Evolutionary conservation across 352 stramenopile species (phyloP).

Genomic region (Globisporangium perplexum): DNA sequence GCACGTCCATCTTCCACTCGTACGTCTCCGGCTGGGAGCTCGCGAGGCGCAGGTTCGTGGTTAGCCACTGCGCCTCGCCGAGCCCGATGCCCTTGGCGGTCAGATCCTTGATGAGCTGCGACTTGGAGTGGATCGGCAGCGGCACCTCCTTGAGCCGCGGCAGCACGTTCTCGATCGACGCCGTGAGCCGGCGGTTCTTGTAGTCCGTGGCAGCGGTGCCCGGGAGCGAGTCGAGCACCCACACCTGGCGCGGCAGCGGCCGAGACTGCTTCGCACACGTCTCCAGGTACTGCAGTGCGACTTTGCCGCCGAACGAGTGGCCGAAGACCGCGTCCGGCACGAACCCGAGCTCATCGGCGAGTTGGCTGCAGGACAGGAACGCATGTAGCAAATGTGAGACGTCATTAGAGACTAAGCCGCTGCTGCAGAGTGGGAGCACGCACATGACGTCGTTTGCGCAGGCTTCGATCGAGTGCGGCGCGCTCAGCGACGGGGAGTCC

Average conservation of each 20-base stretch:
- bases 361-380: slow-evolving; percentile 23
- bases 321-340: slow-evolving; percentile 57
- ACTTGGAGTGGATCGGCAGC: slow-evolving; percentile 68
- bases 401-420: too few relatives aligned
- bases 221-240: slow-evolving; percentile 67
- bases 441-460: slow-evolving; percentile 71
- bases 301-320: slow-evolving; percentile 79
- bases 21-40: slow-evolving; percentile 50
- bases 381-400: background rate
- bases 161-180: slow-evolving; percentile 71
- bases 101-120: slow-evolving; percentile 55
- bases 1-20: slow-evolving; percentile 79
- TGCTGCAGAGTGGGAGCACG: background rate
- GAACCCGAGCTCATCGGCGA: slow-evolving; percentile 45
- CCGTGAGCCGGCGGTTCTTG: slow-evolving; percentile 45
- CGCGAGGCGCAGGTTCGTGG: slow-evolving; percentile 62
- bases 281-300: slow-evolving; percentile 64
- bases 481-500: slow-evolving; percentile 60
- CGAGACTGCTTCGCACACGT: slow-evolving; percentile 37
- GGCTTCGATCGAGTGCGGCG: slow-evolving; percentile 55
- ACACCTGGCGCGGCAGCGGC: slow-evolving; percentile 45
- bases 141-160: slow-evolving; percentile 63
- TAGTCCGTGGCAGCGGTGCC: slow-evolving; percentile 62
- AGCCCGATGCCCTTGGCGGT: slow-evolving; percentile 51
- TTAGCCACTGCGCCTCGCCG: slow-evolving; percentile 76